Evolutionary conservation across 345 rosid species (phyloP), one percentile per base, ranked within the genome.

Genomic region (Noccaea caerulescens): DNA sequence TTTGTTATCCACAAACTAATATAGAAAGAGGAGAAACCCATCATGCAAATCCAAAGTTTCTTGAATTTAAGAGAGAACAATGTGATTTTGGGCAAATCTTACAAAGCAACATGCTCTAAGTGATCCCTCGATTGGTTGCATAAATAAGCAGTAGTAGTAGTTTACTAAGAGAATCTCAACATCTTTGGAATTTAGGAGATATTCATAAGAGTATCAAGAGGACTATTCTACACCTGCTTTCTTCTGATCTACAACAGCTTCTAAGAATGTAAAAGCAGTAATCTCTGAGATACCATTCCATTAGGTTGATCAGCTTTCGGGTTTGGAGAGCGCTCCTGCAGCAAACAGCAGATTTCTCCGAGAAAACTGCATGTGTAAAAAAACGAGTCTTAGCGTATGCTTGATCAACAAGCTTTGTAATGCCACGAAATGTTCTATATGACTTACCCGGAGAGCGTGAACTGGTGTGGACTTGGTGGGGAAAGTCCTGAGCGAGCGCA

Each of bases 381-480:
- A 23, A 1, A 7, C 7, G 5, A 50, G 38, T 14, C 57, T 64
- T 56, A 71, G 46, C 3, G 5, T 49, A 62, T 47, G 37, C 41
- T 55, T 62, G 65, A 46, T 69, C 52, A 69, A 10, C 7, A 9
- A 60, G 30, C 39, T 49, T 58, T 49, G 54, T 6, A 54, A 45
- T 33, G 6, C 30, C 33, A 63, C 12, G 34, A 16, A 63, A 36
- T 8, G 50, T 63, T 55, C 6, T 37, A 25, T 36, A 58, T 23
- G 38, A 41, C 67, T 79, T 79, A 91, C 96, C 80, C 75, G 89
- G 60, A 88, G 79, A 33, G 86, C 44, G 45, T 86, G 82, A 44
- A 94, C 99, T 5, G 97, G 96, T 14, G 93, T 87, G 2, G 88
- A 86, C 72, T 92, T 92, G 33, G 98, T 89, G 16, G 96, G 88